Evolutionary conservation across 805 yeast genomes (phyloP).

Genomic region (Ogataea neopini): DNA sequence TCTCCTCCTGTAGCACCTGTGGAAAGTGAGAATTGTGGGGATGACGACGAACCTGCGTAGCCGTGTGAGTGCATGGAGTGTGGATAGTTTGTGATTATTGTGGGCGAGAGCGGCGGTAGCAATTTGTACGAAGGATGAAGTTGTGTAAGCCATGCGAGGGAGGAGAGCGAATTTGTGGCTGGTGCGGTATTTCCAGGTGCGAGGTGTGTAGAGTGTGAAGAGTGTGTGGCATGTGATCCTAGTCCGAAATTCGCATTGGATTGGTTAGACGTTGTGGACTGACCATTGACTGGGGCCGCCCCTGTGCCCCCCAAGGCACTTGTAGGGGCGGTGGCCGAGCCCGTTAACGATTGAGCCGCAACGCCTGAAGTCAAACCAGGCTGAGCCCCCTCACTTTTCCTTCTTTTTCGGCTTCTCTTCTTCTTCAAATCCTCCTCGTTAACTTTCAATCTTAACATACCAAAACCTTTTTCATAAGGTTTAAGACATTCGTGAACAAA

Average conservation of each 20-base stretch:
- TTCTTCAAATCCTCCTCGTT: slow-evolving; percentile 31
- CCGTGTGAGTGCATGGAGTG: slow-evolving; percentile 2
- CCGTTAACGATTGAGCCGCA: neutral
- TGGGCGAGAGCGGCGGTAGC: slow-evolving; percentile 21
- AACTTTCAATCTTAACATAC: slow-evolving; percentile 51
- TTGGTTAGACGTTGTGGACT: no score
- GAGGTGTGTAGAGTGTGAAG: neutral
- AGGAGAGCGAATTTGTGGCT: slow-evolving; percentile 1
- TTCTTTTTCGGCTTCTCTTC: slow-evolving; percentile 25
- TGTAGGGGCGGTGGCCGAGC: neutral
- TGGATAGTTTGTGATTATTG: slow-evolving; percentile 15
- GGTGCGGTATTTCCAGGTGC: neutral
- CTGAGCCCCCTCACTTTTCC: slow-evolving; percentile 9
- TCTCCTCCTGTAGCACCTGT: slow-evolving; percentile 1
- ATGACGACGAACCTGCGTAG: slow-evolving; percentile 7
- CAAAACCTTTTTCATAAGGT: slow-evolving; percentile 65
- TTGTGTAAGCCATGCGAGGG: slow-evolving; percentile 5
- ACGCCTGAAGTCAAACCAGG: neutral
- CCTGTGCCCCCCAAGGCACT: no score
- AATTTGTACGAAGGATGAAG: slow-evolving; percentile 13
- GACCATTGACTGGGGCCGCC: no score
- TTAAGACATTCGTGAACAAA: slow-evolving; percentile 63
- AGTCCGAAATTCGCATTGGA: no score
- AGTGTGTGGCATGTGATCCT: no score
- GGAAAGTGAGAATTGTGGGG: slow-evolving; percentile 3